Conservation (phyloP, 2,329 filamentous ascomycete species). For the Ophiostoma sp. region DNA sequence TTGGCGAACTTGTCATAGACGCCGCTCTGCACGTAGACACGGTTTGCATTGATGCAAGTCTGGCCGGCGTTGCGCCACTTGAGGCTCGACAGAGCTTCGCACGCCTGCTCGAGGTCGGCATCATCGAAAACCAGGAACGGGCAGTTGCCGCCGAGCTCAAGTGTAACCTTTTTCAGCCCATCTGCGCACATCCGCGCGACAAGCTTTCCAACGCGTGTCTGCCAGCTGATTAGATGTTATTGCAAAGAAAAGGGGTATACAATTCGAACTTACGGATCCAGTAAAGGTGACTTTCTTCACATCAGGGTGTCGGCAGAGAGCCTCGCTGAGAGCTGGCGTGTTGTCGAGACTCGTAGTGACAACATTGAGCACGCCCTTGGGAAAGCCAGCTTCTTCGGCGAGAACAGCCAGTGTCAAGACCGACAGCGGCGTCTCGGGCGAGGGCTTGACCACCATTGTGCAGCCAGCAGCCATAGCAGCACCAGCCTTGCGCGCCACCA, state of each 20-base stretch:
- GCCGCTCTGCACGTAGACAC: slow-evolving; percentile 59
- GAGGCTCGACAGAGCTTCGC: slow-evolving; percentile 28
- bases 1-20: slow-evolving; percentile 58
- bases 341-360: slow-evolving; percentile 63
- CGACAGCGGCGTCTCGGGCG: slow-evolving; percentile 45
- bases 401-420: slow-evolving; percentile 35
- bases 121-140: slow-evolving; percentile 62
- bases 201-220: slow-evolving; percentile 63
- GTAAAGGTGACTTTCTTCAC: slow-evolving; percentile 66
- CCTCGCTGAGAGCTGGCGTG: slow-evolving; percentile 38
- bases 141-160: slow-evolving; percentile 68
- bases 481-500: slow-evolving; percentile 63
- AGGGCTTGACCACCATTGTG: slow-evolving; percentile 70
- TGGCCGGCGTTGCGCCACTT: slow-evolving; percentile 58
- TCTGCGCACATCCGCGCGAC: slow-evolving; percentile 36
- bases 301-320: slow-evolving; percentile 37
- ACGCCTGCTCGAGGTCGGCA: slow-evolving; percentile 58
- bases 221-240: slow-evolving; percentile 31
- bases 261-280: slow-evolving; percentile 40
- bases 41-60: slow-evolving; percentile 67
- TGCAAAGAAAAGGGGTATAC: slow-evolving; percentile 31
- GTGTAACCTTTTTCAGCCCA: slow-evolving; percentile 58
- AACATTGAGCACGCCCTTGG: slow-evolving; percentile 75
- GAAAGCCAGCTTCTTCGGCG: slow-evolving; percentile 46
- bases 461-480: slow-evolving; percentile 67